These are phyloP conservation scores for Leptographium lundbergii DNA, from an alignment of 2,329 filamentous ascomycete genomes.

Conservation along the genomic window DNA sequence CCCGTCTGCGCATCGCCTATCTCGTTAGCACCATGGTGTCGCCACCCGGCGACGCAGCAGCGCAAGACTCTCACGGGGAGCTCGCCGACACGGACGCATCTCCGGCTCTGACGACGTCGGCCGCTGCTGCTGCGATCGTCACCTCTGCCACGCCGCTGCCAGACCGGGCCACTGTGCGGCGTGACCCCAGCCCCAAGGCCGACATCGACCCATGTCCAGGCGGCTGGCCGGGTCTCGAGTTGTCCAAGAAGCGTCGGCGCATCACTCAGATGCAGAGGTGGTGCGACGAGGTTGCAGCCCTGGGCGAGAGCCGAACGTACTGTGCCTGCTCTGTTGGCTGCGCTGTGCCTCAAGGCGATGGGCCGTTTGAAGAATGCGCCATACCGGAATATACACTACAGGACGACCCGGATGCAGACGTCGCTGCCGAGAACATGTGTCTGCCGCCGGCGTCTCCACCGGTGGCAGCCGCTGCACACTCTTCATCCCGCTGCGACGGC, in stretches of 20 bases:
- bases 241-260: constrained; percentile 12
- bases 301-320: constrained; percentile 13
- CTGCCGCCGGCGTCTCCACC: not conserved
- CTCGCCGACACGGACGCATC: too few species aligned
- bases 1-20: constrained; percentile 13
- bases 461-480: not conserved
- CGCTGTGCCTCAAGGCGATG: not conserved
- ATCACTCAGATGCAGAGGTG: constrained; percentile 32
- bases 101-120: not conserved
- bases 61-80: not conserved
- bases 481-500: not conserved
- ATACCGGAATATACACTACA: not conserved
- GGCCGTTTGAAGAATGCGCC: not conserved
- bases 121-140: not conserved
- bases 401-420: not conserved
- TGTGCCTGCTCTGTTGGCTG: constrained; percentile 18
- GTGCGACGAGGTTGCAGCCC: constrained; percentile 33
- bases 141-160: not conserved
- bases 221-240: constrained; percentile 7
- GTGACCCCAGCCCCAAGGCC: not conserved
- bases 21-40: constrained; percentile 12
- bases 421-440: not conserved
- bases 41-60: not conserved
- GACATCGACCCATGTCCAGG: not conserved
- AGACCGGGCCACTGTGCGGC: not conserved